Conservation (phyloP, 768 basidiomycete genomes). For the Obba rivulosa region DNA sequence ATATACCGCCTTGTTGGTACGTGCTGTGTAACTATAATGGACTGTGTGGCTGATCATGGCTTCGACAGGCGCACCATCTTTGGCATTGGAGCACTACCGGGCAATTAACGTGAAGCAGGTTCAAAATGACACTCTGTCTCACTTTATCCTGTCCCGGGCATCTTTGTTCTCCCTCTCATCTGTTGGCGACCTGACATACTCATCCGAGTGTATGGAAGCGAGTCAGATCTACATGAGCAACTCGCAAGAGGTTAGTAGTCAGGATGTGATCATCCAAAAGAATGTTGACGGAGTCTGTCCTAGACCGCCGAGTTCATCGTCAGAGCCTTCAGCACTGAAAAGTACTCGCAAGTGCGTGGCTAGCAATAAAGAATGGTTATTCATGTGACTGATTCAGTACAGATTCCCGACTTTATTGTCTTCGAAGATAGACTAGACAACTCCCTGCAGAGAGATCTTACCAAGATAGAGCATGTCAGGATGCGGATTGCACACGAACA, state of each 20-base stretch:
- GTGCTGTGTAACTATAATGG: slow-evolving; percentile 12
- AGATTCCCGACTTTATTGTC: slow-evolving; percentile 81
- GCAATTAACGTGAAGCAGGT: slow-evolving; percentile 76
- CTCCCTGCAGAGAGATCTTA: slow-evolving; percentile 78
- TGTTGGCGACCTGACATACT: slow-evolving; percentile 69
- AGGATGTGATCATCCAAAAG: background rate
- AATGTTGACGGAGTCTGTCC: slow-evolving; percentile 2
- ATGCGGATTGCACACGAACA: slow-evolving; percentile 77
- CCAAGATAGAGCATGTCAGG: slow-evolving; percentile 79
- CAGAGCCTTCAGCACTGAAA: slow-evolving; percentile 73
- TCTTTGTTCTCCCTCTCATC: slow-evolving; percentile 76
- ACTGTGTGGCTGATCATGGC: background rate
- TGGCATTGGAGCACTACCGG: slow-evolving; percentile 76
- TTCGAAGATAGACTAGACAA: slow-evolving; percentile 81
- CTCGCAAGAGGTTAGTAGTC: slow-evolving; percentile 60
- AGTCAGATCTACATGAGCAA: slow-evolving; percentile 79
- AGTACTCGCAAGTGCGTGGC: slow-evolving; percentile 67
- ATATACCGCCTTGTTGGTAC: slow-evolving; percentile 79
- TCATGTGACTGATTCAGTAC: background rate
- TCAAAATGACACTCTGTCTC: slow-evolving; percentile 86
- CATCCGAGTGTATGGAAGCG: slow-evolving; percentile 71
- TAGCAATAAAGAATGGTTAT: background rate
- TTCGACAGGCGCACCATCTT: slow-evolving; percentile 58
- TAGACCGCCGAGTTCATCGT: slow-evolving; percentile 79
- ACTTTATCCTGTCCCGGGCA: slow-evolving; percentile 72